These are phyloP conservation scores for Ustilago tritici DNA, from an alignment of 1,284 basidiomycete species.

Conservation along the genomic window DNA sequence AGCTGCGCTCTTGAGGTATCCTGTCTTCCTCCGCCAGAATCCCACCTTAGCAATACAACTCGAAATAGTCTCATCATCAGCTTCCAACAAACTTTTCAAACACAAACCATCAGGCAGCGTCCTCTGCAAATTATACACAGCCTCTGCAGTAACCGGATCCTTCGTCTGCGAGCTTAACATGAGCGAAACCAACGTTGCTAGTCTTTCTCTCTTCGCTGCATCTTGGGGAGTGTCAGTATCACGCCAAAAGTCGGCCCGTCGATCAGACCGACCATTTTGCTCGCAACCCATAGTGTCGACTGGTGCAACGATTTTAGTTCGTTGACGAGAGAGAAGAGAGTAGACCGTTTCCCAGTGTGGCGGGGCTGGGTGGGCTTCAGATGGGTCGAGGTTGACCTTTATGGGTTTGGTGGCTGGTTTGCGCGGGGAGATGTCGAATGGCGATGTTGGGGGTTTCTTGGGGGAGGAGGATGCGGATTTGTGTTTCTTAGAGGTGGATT, in stretches of 20 bases:
- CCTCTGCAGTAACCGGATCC: slow-evolving; percentile 79
- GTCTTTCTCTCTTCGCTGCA: slow-evolving; percentile 77
- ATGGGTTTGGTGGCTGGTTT: slow-evolving; percentile 56
- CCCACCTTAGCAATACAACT: slow-evolving; percentile 88
- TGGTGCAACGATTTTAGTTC: slow-evolving; percentile 62
- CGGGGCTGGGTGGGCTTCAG: slow-evolving; percentile 61
- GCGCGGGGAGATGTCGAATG: slow-evolving; percentile 49
- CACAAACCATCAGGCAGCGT: slow-evolving; percentile 82
- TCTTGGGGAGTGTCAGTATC: slow-evolving; percentile 53
- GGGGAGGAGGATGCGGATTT: slow-evolving; percentile 10
- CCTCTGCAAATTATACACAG: slow-evolving; percentile 80
- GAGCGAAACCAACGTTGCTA: slow-evolving; percentile 87
- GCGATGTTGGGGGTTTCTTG: slow-evolving; percentile 33
- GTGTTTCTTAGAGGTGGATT: slow-evolving; percentile 4
- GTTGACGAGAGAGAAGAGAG: slow-evolving; percentile 49
- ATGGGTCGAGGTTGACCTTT: slow-evolving; percentile 62
- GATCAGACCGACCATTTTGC: slow-evolving; percentile 57
- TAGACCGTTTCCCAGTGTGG: slow-evolving; percentile 56
- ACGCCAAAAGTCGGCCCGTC: slow-evolving; percentile 53
- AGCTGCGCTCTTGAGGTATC: slow-evolving; percentile 62
- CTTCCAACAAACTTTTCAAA: slow-evolving; percentile 78
- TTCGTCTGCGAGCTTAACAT: slow-evolving; percentile 93
- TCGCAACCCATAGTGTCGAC: slow-evolving; percentile 70
- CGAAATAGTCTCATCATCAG: slow-evolving; percentile 77
- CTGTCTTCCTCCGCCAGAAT: slow-evolving; percentile 89